Conservation (phyloP, 352 stramenopile species). For the Phytophthora foliorum region DNA sequence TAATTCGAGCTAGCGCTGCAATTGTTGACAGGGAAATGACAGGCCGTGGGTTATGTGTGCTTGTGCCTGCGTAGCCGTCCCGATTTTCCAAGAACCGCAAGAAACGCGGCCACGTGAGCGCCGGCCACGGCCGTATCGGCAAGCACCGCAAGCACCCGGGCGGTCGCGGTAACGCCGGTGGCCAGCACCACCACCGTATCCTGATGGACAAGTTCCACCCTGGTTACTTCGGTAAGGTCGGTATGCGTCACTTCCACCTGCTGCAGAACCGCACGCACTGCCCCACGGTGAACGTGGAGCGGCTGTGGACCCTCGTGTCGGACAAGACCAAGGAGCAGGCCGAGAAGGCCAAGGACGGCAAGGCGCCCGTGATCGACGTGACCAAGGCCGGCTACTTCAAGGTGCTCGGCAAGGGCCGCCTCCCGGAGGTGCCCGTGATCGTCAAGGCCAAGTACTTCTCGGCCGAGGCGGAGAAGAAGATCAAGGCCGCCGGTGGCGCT, state of each 20-base stretch:
- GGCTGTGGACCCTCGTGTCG: conserved; percentile 98
- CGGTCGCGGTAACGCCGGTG: conserved; percentile 99
- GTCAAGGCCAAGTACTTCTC: conserved; percentile 99
- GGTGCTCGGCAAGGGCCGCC: conserved; percentile 99
- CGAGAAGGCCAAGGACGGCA: conserved; percentile 95
- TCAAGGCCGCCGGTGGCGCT: conserved; percentile 98
- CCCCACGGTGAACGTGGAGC: conserved; percentile 99
- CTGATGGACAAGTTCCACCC: conserved; percentile 99
- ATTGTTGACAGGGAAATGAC: conserved; percentile 27
- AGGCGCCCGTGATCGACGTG: conserved; percentile 99
- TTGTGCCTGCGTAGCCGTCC: conserved; percentile 76
- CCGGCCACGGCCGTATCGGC: conserved; percentile 99
- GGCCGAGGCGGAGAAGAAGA: conserved; percentile 99
- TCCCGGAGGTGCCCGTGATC: conserved; percentile 97
- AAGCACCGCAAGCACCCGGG: conserved; percentile 99
- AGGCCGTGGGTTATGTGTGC: conserved; percentile 61
- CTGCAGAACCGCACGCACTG: conserved; percentile 97
- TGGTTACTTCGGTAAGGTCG: conserved; percentile 99
- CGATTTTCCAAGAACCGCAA: conserved; percentile 99
- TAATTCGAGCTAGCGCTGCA: no score
- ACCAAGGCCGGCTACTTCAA: conserved; percentile 99
- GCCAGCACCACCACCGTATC: conserved; percentile 99
- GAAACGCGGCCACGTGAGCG: conserved; percentile 99
- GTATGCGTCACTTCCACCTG: conserved; percentile 99
- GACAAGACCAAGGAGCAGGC: conserved; percentile 98